phyloP scores from a whole-genome alignment of 2,329 filamentous ascomycete genomes.

The Tolypocladium nubicola region DNA sequence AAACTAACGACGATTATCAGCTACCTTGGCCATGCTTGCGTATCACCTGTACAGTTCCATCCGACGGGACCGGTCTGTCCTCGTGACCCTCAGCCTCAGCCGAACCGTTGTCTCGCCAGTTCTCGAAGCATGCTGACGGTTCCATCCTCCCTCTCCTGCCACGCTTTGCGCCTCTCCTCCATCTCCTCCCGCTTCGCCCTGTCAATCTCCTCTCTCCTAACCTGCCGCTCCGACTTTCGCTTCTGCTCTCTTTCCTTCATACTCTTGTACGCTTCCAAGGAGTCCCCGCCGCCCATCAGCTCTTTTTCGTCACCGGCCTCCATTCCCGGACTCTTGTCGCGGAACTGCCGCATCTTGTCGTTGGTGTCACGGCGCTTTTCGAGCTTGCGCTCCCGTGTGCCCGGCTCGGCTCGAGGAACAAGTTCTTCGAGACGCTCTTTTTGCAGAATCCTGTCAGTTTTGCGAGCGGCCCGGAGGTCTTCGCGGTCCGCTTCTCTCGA shows the following conservation, averaged over 20 bases:
- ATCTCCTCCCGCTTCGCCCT: constrained; percentile 68
- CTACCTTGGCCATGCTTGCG: background rate
- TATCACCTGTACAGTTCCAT: background rate
- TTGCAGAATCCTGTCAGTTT: constrained; percentile 53
- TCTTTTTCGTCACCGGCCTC: constrained; percentile 54
- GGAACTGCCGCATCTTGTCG: constrained; percentile 63
- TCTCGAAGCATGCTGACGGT: constrained; percentile 75
- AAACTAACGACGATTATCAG: background rate
- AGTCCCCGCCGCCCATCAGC: constrained; percentile 63
- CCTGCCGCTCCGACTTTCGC: constrained; percentile 75
- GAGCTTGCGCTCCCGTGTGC: constrained; percentile 70
- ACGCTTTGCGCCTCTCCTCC: constrained; percentile 61
- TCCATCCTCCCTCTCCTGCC: constrained; percentile 67
- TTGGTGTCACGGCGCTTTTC: constrained; percentile 74
- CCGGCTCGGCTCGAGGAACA: constrained; percentile 70
- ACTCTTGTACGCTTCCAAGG: constrained; percentile 57
- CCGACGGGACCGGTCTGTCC: background rate
- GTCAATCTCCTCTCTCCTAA: constrained; percentile 69
- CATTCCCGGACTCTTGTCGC: constrained; percentile 53
- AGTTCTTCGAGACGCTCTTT: constrained; percentile 72
- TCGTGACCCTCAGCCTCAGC: constrained; percentile 28
- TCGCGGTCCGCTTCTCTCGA: constrained; percentile 40
- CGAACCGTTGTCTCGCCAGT: constrained; percentile 72
- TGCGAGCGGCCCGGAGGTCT: constrained; percentile 50
- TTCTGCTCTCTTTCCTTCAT: constrained; percentile 54